phyloP scores from a whole-genome alignment of 2,329 filamentous ascomycete species.

The Didymella glomerata region DNA sequence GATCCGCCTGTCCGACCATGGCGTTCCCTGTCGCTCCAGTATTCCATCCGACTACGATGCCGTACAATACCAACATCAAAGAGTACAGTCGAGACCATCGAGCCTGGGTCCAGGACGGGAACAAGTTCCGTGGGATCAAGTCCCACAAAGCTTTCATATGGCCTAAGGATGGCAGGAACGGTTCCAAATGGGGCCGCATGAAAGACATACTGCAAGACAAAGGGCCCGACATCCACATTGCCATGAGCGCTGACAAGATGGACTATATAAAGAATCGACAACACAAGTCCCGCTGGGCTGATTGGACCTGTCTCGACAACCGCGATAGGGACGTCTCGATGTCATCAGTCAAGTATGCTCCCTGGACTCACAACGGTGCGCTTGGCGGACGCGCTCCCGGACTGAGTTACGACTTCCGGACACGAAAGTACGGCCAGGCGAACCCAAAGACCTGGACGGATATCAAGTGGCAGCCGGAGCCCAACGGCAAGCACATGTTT shows the following conservation, averaged over 20 bases:
- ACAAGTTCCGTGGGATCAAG: slow-evolving; percentile 35
- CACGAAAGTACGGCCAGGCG: slow-evolving; percentile 43
- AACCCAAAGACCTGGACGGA: slow-evolving; percentile 44
- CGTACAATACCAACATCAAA: slow-evolving; percentile 29
- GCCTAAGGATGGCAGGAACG: slow-evolving; percentile 55
- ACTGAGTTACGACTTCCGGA: slow-evolving; percentile 49
- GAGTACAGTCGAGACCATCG: slow-evolving; percentile 29
- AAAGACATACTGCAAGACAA: slow-evolving; percentile 54
- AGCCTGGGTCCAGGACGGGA: slow-evolving; percentile 41
- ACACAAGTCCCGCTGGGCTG: slow-evolving; percentile 48
- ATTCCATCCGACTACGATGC: slow-evolving; percentile 18
- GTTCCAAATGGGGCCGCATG: slow-evolving; percentile 49
- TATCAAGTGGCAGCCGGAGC: slow-evolving; percentile 40
- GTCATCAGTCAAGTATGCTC: slow-evolving; percentile 24
- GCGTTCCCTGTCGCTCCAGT: slow-evolving; percentile 1
- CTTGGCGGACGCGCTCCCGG: slow-evolving; percentile 29
- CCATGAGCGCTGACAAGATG: slow-evolving; percentile 48
- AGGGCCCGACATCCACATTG: slow-evolving; percentile 58
- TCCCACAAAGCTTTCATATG: slow-evolving; percentile 55
- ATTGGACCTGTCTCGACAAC: slow-evolving; percentile 43
- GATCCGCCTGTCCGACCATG: neutral
- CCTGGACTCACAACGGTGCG: slow-evolving; percentile 26
- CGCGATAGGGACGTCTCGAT: slow-evolving; percentile 25
- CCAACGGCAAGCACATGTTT: slow-evolving; percentile 30
- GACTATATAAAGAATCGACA: slow-evolving; percentile 52